phyloP scores from a whole-genome alignment of 2,329 filamentous ascomycete genomes.

The Aureobasidium subglaciale region DNA sequence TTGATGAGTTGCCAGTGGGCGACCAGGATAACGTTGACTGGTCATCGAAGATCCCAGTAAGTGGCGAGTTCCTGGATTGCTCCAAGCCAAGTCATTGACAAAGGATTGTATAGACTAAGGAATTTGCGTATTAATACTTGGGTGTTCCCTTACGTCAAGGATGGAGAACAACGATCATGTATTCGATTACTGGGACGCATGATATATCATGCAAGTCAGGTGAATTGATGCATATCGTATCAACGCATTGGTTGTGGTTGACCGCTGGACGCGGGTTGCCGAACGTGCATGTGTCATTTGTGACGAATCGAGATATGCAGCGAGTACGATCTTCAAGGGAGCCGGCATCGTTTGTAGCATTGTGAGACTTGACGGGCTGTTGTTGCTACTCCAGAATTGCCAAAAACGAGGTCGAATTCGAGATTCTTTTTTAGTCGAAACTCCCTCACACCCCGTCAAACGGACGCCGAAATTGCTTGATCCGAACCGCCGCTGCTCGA shows the following conservation, averaged over 20 bases:
- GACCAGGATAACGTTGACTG: neutral
- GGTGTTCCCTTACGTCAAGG: no score
- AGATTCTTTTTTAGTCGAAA: neutral
- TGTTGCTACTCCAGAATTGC: neutral
- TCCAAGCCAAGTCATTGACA: no score
- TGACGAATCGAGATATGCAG: neutral
- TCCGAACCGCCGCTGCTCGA: neutral
- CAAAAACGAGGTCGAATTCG: neutral
- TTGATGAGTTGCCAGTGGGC: neutral
- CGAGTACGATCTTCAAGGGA: neutral
- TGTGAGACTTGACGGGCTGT: neutral
- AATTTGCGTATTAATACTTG: no score
- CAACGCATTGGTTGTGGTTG: neutral
- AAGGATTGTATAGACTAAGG: no score
- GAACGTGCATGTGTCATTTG: neutral
- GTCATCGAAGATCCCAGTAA: no score
- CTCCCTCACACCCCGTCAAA: neutral
- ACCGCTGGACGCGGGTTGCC: slow-evolving; percentile 1
- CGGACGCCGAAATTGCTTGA: neutral
- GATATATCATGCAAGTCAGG: neutral
- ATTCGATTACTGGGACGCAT: neutral
- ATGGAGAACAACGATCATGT: neutral
- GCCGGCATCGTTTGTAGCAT: neutral
- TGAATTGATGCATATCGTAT: neutral
- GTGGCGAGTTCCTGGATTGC: neutral